Conservation (phyloP, 306 rosid genomes). For the Malus sieversii region DNA sequence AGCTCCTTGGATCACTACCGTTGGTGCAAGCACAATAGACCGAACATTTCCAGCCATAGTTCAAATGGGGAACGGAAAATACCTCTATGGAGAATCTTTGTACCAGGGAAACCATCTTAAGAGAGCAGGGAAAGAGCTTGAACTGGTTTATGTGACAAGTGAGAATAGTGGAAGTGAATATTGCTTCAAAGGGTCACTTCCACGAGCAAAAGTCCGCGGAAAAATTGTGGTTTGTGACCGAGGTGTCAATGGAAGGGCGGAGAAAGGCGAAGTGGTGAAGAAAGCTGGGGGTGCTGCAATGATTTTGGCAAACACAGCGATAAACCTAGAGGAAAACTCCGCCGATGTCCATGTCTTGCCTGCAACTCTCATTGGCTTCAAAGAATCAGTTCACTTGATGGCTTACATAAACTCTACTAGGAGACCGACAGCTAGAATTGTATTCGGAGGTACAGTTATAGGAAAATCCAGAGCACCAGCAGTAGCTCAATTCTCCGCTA, state of each 20-base stretch:
- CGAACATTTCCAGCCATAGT: constrained; percentile 67
- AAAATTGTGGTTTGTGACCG: constrained; percentile 86
- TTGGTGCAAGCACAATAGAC: constrained; percentile 82
- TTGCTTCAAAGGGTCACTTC: constrained; percentile 76
- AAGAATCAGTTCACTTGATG: constrained; percentile 58
- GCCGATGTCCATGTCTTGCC: constrained; percentile 94
- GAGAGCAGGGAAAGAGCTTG: constrained; percentile 35
- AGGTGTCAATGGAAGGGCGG: constrained; percentile 81
- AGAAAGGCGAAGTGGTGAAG: constrained; percentile 80
- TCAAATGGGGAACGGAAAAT: constrained; percentile 55
- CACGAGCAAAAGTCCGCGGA: constrained; percentile 58
- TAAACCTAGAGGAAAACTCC: constrained; percentile 78
- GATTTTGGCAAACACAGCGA: constrained; percentile 72
- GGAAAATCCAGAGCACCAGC: constrained; percentile 68
- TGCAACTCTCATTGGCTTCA: constrained; percentile 77
- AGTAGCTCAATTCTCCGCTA: constrained; percentile 76
- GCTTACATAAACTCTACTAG: constrained; percentile 59
- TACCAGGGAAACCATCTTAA: constrained; percentile 35
- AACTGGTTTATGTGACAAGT: constrained; percentile 44
- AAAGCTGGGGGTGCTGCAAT: constrained; percentile 88
- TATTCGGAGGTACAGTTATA: constrained; percentile 69
- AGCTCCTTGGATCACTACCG: constrained; percentile 90
- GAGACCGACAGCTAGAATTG: constrained; percentile 51
- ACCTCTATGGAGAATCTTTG: constrained; percentile 71
- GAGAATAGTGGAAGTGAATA: constrained; percentile 47